A percentile compares a stretch with the other conserved stretches of the same genome.
phyloP scores from a whole-genome alignment of 208 protist genomes.

The Trypanosoma conorhini region DNA sequence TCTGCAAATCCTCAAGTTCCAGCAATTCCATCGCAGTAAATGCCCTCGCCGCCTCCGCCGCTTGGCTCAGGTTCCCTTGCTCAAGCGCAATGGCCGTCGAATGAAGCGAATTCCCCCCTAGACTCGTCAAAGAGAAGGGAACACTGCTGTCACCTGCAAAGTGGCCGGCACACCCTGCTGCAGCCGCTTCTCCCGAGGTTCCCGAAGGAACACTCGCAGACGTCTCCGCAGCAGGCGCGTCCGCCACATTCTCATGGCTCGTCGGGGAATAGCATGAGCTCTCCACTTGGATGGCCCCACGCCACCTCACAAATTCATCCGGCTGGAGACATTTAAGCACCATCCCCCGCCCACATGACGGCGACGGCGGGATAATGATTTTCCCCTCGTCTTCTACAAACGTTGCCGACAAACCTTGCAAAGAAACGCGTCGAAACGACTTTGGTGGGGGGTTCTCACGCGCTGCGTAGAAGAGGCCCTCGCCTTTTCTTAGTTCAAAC shows the following conservation, averaged over 20 bases:
- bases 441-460: constrained; percentile 7
- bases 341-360: not conserved
- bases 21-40: constrained; percentile 8
- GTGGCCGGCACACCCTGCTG: not conserved
- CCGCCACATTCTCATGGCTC: not conserved
- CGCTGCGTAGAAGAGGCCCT: constrained; percentile 15
- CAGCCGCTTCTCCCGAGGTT: not conserved
- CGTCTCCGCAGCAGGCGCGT: not conserved
- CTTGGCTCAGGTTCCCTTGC: not conserved
- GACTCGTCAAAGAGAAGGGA: not conserved
- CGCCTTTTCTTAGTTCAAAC: constrained; percentile 22
- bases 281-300: constrained; percentile 16
- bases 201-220: not conserved
- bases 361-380: constrained; percentile 13
- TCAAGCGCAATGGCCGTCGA: not conserved
- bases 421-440: constrained; percentile 11
- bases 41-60: not conserved
- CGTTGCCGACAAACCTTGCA: constrained; percentile 9
- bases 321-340: not conserved
- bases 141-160: not conserved
- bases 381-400: constrained; percentile 16
- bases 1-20: constrained; percentile 25
- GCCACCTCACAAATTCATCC: constrained; percentile 22
- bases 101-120: not conserved
- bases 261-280: not conserved